These are phyloP conservation scores for Stipa capillata DNA, from an alignment of 176 grass and related monocot genomes.

Conservation along the genomic window DNA sequence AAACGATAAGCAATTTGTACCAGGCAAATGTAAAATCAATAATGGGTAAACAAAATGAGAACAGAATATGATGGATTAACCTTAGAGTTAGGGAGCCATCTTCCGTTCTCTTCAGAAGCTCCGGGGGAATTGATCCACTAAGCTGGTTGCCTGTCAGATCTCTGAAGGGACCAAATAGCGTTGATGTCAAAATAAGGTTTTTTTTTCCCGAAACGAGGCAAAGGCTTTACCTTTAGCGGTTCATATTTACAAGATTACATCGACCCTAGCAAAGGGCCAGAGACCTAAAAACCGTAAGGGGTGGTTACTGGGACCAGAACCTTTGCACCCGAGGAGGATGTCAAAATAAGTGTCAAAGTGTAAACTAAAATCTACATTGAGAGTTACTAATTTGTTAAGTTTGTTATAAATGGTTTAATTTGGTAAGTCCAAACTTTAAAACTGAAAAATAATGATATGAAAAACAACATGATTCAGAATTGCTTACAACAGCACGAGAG, in stretches of 20 bases:
- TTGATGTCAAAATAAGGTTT: not conserved
- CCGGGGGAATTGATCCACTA: conserved; percentile 35
- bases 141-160: conserved; percentile 50
- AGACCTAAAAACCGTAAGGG: too few relatives aligned
- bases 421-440: too few relatives aligned
- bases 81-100: conserved; percentile 29
- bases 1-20: not conserved
- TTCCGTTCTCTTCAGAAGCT: conserved; percentile 30
- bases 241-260: too few relatives aligned
- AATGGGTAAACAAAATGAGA: not conserved
- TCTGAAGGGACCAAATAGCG: conserved; percentile 13
- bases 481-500: conserved; percentile 54
- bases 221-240: not conserved
- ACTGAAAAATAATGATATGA: not conserved
- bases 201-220: not conserved
- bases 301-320: too few relatives aligned
- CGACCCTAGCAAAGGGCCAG: too few relatives aligned
- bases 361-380: too few relatives aligned
- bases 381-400: not conserved
- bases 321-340: too few relatives aligned
- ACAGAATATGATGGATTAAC: not conserved
- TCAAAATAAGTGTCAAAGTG: too few relatives aligned
- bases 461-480: not conserved
- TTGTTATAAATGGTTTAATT: too few relatives aligned
- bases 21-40: not conserved